Conservation (phyloP, 2,329 filamentous ascomycete species). For the Ceratocystis cacaofunesta region DNA sequence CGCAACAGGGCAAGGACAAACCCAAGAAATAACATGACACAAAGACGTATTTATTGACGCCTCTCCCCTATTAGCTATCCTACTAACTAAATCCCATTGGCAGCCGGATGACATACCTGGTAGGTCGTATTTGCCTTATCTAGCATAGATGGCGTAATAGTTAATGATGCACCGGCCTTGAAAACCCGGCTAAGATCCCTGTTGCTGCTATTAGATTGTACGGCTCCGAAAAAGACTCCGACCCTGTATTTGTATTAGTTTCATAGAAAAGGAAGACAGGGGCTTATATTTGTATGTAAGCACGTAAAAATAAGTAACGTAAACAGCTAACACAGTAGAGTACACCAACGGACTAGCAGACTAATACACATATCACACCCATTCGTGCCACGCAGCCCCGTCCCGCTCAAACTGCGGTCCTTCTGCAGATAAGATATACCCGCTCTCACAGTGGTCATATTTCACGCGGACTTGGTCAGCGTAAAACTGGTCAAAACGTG, state of each 20-base stretch:
- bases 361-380: conserved; percentile 17
- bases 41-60: neutral
- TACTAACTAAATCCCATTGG: neutral
- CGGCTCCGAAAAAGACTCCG: neutral
- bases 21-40: neutral
- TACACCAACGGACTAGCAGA: neutral
- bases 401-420: conserved; percentile 31
- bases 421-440: conserved; percentile 41
- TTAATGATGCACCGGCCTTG: neutral
- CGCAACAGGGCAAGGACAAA: neutral
- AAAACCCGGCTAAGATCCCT: neutral
- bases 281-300: neutral
- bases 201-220: neutral
- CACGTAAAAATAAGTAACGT: neutral
- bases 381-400: conserved; percentile 21
- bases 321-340: neutral
- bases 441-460: conserved; percentile 39
- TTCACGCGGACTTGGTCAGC: conserved; percentile 31
- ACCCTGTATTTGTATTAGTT: neutral
- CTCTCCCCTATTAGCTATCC: neutral
- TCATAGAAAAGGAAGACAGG: too few relatives aligned
- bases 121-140: neutral
- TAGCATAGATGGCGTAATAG: neutral
- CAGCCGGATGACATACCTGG: neutral
- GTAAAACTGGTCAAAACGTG: conserved; percentile 39